These are phyloP conservation scores for Pythium brassicae DNA, from an alignment of 352 stramenopile genomes.

Conservation along the genomic window DNA sequence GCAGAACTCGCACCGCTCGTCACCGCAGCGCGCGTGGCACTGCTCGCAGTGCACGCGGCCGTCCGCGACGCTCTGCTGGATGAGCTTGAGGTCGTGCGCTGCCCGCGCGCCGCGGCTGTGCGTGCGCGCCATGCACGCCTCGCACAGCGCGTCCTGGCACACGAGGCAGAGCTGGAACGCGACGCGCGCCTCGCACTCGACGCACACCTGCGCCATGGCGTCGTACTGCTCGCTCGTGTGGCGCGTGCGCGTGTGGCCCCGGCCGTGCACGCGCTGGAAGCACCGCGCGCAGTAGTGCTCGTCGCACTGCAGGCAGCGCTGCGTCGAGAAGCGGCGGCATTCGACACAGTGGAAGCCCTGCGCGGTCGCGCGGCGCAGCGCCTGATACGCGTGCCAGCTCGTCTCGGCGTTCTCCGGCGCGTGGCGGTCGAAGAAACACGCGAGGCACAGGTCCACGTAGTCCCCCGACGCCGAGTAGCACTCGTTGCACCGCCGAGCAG, in stretches of 20 bases:
- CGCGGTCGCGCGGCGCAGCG: constrained; percentile 31
- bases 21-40: constrained; percentile 44
- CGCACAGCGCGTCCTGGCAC: constrained; percentile 66
- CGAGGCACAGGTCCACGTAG: constrained; percentile 71
- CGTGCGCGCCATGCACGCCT: constrained; percentile 54
- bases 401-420: constrained; percentile 21
- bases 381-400: constrained; percentile 60
- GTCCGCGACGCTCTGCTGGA: constrained; percentile 31
- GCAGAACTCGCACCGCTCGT: constrained; percentile 58
- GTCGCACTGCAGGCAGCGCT: constrained; percentile 64
- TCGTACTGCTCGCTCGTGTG: constrained; percentile 64
- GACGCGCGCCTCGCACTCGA: constrained; percentile 69
- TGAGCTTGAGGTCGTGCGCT: constrained; percentile 35
- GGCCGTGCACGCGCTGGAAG: constrained; percentile 63
- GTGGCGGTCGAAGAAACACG: constrained; percentile 67
- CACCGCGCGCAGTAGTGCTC: constrained; percentile 81
- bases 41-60: constrained; percentile 58
- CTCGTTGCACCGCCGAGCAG: constrained; percentile 61
- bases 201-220: constrained; percentile 47
- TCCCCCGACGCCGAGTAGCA: constrained; percentile 55
- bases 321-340: constrained; percentile 53
- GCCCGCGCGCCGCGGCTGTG: constrained; percentile 42
- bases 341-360: constrained; percentile 67
- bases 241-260: constrained; percentile 43
- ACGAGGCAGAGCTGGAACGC: constrained; percentile 60